Evolutionary conservation across 177 flowering plant genomes (phyloP).

Genomic region (Telopea speciosissima): DNA sequence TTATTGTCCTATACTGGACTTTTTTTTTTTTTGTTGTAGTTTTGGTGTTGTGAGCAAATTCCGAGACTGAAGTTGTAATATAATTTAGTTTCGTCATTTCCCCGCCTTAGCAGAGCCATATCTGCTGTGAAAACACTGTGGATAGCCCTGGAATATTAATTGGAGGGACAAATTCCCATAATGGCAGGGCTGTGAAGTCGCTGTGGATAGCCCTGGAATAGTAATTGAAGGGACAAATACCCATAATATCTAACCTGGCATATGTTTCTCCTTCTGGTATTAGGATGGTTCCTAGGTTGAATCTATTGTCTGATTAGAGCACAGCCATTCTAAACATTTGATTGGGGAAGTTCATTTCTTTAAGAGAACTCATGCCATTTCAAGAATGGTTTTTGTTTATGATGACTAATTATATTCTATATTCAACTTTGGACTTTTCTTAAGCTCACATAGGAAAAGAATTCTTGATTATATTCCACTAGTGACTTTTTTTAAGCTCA

Average conservation of each 20-base stretch:
- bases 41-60: no score
- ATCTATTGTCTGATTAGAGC: neutral
- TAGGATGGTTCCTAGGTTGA: neutral
- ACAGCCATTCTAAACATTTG: neutral
- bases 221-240: neutral
- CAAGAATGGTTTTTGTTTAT: neutral
- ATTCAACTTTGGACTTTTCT: no score
- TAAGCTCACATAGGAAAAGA: no score
- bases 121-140: neutral
- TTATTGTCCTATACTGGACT: neutral
- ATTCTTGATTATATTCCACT: no score
- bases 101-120: neutral
- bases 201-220: neutral
- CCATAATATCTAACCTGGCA: neutral
- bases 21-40: neutral
- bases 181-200: no score
- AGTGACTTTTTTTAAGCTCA: no score
- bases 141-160: neutral
- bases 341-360: neutral
- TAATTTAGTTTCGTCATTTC: neutral
- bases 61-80: no score
- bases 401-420: neutral
- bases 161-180: neutral
- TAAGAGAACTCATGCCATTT: neutral
- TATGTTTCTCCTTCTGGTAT: neutral